Evolutionary conservation across 805 yeast genomes (phyloP).

Genomic region (Saturnispora sanitii): DNA sequence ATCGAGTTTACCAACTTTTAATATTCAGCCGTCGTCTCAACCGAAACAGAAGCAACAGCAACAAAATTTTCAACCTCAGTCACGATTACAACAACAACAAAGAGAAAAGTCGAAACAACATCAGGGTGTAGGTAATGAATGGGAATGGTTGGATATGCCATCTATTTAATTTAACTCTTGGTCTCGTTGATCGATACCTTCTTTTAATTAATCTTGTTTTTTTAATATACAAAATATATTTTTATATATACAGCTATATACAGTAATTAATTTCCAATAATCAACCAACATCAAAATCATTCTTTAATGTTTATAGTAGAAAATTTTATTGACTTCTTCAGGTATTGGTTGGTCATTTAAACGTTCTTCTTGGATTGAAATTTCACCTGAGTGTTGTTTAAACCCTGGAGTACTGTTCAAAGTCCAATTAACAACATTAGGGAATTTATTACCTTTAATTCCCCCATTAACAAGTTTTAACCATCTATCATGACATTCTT

Average conservation of each 20-base stretch:
- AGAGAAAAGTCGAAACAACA: background rate
- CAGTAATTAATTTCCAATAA: too few relatives aligned
- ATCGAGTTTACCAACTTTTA: conserved; percentile 1
- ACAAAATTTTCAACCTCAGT: background rate
- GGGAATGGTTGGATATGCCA: conserved; percentile 9
- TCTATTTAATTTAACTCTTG: background rate
- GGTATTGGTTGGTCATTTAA: conserved; percentile 12
- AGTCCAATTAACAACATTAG: conserved; percentile 33
- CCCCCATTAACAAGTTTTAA: conserved; percentile 38
- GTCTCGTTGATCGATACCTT: conserved; percentile 5
- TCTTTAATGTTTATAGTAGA: conserved; percentile 8
- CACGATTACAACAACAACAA: background rate
- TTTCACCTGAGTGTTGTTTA: background rate
- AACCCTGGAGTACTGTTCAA: conserved; percentile 21
- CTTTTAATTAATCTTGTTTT: background rate
- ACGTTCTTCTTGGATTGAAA: background rate
- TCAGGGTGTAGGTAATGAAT: background rate
- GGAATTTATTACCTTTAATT: conserved; percentile 25
- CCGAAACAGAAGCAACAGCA: background rate
- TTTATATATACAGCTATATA: background rate
- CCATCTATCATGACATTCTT: conserved; percentile 67
- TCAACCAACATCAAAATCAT: too few relatives aligned
- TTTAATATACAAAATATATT: background rate
- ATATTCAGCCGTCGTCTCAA: background rate
- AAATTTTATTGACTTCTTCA: conserved; percentile 13